Conservation (phyloP, 164 flowering plant species). For the Vitis labrusca region DNA sequence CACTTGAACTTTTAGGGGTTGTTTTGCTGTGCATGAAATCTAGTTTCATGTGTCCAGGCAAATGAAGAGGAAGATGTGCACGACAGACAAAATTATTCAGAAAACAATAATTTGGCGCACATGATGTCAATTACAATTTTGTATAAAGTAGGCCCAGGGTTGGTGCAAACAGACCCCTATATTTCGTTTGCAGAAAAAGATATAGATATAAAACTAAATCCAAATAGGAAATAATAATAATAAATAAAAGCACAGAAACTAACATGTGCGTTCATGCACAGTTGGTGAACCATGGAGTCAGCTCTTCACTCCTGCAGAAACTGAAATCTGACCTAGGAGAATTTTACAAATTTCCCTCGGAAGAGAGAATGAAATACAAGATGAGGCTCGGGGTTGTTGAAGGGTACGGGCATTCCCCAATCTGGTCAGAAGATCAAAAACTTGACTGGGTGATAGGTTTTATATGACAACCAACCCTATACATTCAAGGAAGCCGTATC, state of each 20-base stretch:
- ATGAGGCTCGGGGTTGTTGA: constrained; percentile 29
- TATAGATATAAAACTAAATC: too few species aligned
- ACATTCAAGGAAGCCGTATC: constrained; percentile 17
- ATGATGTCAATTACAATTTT: too few species aligned
- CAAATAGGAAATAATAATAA: background rate
- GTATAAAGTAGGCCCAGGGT: too few species aligned
- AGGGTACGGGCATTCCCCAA: constrained; percentile 36
- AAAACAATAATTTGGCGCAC: too few species aligned
- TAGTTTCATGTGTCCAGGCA: too few species aligned
- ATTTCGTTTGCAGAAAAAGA: too few species aligned
- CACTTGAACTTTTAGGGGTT: too few species aligned
- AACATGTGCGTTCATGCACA: constrained; percentile 5
- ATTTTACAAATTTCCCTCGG: constrained; percentile 36
- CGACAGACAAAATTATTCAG: too few species aligned
- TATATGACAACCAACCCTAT: constrained; percentile 22
- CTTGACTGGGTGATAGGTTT: constrained; percentile 21
- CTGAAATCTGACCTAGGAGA: constrained; percentile 31
- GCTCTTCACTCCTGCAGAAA: constrained; percentile 22
- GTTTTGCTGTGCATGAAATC: too few species aligned
- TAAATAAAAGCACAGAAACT: background rate
- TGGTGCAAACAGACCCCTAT: too few species aligned
- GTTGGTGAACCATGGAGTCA: constrained; percentile 48
- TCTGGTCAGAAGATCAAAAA: constrained; percentile 15
- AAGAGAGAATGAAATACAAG: constrained; percentile 34
- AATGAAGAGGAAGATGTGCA: too few species aligned